phyloP scores from a whole-genome alignment of 768 basidiomycete species.

The Cubamyces sp. region DNA sequence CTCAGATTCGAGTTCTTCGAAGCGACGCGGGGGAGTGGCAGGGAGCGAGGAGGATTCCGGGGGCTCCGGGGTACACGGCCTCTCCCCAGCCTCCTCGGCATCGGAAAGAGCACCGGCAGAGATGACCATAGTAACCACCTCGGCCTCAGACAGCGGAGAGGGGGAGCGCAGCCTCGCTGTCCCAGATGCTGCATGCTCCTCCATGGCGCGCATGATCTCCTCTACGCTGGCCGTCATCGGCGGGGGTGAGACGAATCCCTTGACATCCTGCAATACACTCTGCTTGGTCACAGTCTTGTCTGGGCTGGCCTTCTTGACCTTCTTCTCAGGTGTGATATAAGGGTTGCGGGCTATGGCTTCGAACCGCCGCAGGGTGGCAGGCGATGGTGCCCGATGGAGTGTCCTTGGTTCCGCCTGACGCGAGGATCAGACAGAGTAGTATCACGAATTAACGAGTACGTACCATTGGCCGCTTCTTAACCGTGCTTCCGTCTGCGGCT shows the following conservation, averaged over 20 bases:
- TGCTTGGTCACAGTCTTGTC: neutral
- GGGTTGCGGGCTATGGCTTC: neutral
- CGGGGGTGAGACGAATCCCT: neutral
- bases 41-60: constrained; percentile 5
- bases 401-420: too few relatives aligned
- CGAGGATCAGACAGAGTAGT: too few relatives aligned
- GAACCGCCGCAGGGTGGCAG: constrained; percentile 7
- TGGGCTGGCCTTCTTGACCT: neutral
- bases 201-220: constrained; percentile 16
- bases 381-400: constrained; percentile 11
- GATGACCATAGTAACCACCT: constrained; percentile 11
- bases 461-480: constrained; percentile 14
- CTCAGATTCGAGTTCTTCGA: constrained; percentile 18
- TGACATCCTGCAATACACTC: neutral
- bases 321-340: neutral
- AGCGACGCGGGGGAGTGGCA: constrained; percentile 9
- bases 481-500: neutral
- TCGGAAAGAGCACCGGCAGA: constrained; percentile 5
- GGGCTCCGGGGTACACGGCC: constrained; percentile 1
- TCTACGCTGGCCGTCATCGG: constrained; percentile 13
- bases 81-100: neutral
- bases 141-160: constrained; percentile 7
- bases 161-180: neutral
- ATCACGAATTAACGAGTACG: neutral
- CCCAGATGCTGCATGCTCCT: constrained; percentile 7